Conservation (phyloP, 306 rosid genomes). For the Quercus agrifolia region DNA sequence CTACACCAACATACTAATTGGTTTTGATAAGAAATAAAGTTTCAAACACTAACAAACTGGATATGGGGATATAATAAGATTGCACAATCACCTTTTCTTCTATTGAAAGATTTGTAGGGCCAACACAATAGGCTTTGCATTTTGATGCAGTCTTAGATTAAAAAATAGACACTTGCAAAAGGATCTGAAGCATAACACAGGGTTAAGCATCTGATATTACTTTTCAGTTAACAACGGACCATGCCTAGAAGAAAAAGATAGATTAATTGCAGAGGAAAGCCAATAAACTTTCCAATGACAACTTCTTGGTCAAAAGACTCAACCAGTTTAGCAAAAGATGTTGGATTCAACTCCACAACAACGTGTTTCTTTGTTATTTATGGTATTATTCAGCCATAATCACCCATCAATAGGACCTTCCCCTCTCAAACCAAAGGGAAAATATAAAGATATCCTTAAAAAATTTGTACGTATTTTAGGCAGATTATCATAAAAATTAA, state of each 20-base stretch:
- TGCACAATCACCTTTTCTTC: not conserved
- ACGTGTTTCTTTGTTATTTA: not conserved
- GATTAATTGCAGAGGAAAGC: not conserved
- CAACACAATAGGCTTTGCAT: not conserved
- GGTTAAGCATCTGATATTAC: not conserved
- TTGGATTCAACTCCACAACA: not conserved
- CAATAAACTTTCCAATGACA: not conserved
- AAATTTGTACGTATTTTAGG: not conserved
- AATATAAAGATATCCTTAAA: not conserved
- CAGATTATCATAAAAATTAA: not conserved
- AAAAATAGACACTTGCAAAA: not conserved
- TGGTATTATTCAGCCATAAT: not conserved
- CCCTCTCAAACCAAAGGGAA: too few species aligned
- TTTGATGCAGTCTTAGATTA: not conserved
- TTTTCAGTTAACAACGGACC: not conserved
- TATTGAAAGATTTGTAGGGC: not conserved
- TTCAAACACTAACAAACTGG: not conserved
- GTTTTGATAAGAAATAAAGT: not conserved
- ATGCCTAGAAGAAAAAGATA: not conserved
- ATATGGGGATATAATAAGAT: not conserved
- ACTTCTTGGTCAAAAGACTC: not conserved
- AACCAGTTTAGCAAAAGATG: not conserved
- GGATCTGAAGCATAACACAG: not conserved
- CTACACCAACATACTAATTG: not conserved
- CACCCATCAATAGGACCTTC: not conserved